phyloP scores from a whole-genome alignment of 2,329 filamentous ascomycete species.

The Colletotrichum tropicale region DNA sequence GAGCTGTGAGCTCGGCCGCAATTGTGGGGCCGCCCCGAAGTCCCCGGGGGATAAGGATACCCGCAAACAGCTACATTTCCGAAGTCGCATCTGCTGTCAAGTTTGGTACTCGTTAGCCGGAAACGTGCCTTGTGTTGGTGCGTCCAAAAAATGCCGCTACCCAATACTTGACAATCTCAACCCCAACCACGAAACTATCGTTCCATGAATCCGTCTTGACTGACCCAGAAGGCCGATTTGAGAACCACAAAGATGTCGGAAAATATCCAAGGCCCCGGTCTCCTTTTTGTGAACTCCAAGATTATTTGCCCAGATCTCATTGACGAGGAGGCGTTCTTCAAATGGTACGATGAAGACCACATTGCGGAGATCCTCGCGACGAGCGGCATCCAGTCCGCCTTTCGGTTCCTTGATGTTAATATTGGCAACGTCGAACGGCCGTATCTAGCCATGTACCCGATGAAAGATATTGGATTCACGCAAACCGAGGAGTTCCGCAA shows the following conservation, averaged over 20 bases:
- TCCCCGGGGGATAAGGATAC: neutral
- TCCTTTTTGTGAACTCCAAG: neutral
- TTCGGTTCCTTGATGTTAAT: neutral
- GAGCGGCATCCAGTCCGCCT: neutral
- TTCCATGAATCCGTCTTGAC: neutral
- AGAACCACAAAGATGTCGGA: neutral
- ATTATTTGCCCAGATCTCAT: neutral
- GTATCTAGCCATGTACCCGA: neutral
- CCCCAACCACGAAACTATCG: neutral
- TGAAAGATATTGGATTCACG: slow-evolving; percentile 37
- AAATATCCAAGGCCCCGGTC: neutral
- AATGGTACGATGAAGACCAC: neutral
- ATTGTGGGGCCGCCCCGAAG: neutral
- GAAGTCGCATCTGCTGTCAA: neutral
- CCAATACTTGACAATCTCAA: fast-evolving
- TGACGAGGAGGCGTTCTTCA: neutral
- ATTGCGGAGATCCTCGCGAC: neutral
- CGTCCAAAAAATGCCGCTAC: neutral
- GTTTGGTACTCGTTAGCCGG: neutral
- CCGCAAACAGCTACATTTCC: neutral
- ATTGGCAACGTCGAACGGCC: neutral
- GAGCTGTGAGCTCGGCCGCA: neutral
- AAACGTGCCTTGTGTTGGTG: neutral
- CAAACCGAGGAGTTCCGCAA: slow-evolving; percentile 34
- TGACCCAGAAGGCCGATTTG: neutral